Percentiles rank a stretch among this genome's conserved stretches.
Evolutionary conservation across 2,329 filamentous ascomycete species (phyloP).

Genomic region (Talaromyces sp.): DNA sequence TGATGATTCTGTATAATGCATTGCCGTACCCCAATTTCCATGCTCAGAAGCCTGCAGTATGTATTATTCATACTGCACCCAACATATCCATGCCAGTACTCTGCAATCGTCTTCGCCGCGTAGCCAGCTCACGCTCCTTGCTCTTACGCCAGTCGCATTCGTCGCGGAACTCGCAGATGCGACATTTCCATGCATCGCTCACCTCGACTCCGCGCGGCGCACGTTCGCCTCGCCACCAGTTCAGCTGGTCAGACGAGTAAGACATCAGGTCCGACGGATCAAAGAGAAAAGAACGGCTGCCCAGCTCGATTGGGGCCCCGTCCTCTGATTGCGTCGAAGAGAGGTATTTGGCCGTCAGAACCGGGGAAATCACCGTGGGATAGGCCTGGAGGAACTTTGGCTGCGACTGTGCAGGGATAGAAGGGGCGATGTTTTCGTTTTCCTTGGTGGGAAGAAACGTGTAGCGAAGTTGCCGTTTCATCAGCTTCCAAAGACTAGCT

Average conservation of each 20-base stretch:
- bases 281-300: slow-evolving; percentile 59
- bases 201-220: slow-evolving; percentile 68
- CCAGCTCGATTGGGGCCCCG: slow-evolving; percentile 34
- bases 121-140: slow-evolving; percentile 56
- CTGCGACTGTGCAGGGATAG: slow-evolving; percentile 27
- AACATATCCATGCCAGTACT: slow-evolving; percentile 7
- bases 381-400: slow-evolving; percentile 28
- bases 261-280: slow-evolving; percentile 56
- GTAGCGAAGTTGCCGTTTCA: slow-evolving; percentile 54
- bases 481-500: slow-evolving; percentile 54
- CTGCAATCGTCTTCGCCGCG: slow-evolving; percentile 24
- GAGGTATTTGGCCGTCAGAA: slow-evolving; percentile 40
- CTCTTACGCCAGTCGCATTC: slow-evolving; percentile 70
- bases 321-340: slow-evolving; percentile 22
- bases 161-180: slow-evolving; percentile 74
- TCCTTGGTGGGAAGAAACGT: slow-evolving; percentile 39
- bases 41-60: not conserved
- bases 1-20: not conserved
- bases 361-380: slow-evolving; percentile 37
- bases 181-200: slow-evolving; percentile 84
- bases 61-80: not conserved
- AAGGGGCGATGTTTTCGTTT: slow-evolving; percentile 18
- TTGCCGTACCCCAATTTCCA: not conserved
- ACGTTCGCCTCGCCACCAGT: slow-evolving; percentile 82
- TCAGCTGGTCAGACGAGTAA: slow-evolving; percentile 65